Conservation (phyloP, 1,284 basidiomycete species). For the Boletellus deceptivus region DNA sequence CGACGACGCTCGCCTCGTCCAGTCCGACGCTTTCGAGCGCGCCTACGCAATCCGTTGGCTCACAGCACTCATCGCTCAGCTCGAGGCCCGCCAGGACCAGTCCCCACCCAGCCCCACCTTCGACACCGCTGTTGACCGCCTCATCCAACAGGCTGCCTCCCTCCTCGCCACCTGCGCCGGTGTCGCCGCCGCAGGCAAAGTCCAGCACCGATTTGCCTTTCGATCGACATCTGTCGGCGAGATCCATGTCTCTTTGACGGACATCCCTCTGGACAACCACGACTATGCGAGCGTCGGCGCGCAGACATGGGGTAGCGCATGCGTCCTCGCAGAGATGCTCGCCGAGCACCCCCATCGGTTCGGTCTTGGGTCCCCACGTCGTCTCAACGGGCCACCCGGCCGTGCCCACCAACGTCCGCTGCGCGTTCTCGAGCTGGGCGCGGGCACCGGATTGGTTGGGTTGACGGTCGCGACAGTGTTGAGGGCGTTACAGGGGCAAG, state of each 20-base stretch:
- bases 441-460: constrained; percentile 86
- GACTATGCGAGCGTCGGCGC: constrained; percentile 80
- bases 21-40: constrained; percentile 63
- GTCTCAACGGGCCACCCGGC: not conserved
- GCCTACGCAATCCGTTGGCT: constrained; percentile 70
- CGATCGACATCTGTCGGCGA: constrained; percentile 15
- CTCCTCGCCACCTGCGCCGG: constrained; percentile 65
- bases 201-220: constrained; percentile 45
- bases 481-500: constrained; percentile 15
- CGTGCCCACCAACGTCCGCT: constrained; percentile 24
- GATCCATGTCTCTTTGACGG: constrained; percentile 55
- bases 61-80: constrained; percentile 49
- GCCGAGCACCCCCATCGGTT: constrained; percentile 57
- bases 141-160: constrained; percentile 57
- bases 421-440: constrained; percentile 79
- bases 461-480: constrained; percentile 59
- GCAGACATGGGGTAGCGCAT: constrained; percentile 90
- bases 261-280: constrained; percentile 71
- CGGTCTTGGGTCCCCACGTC: constrained; percentile 14
- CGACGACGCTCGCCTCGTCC: constrained; percentile 6
- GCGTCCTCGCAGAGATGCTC: constrained; percentile 78
- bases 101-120: constrained; percentile 23
- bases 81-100: constrained; percentile 15
- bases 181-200: constrained; percentile 49
- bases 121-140: constrained; percentile 4